Evolutionary conservation across 768 basidiomycete species (phyloP).

Genomic region (Rhizopogon vinicolor): DNA sequence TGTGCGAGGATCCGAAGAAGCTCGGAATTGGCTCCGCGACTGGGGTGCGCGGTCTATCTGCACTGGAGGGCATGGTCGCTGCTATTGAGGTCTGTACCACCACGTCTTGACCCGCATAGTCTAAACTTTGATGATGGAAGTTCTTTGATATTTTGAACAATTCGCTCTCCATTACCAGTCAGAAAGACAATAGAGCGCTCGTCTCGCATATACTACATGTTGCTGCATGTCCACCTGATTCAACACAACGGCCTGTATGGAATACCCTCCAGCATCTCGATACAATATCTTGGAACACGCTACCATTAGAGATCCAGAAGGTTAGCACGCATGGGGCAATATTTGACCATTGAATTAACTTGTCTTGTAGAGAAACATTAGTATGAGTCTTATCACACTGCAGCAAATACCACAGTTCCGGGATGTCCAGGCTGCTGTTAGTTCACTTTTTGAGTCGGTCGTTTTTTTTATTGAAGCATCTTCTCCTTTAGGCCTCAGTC

Average conservation of each 20-base stretch:
- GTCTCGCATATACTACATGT: constrained; percentile 56
- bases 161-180: constrained; percentile 11
- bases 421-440: constrained; percentile 47
- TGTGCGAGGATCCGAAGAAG: constrained; percentile 41
- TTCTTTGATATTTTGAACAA: constrained; percentile 32
- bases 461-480: neutral
- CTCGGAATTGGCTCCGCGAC: constrained; percentile 57
- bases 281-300: constrained; percentile 51
- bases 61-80: constrained; percentile 66
- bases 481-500: constrained; percentile 28
- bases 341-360: neutral
- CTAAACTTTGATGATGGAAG: constrained; percentile 37
- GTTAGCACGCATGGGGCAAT: constrained; percentile 25
- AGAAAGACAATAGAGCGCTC: constrained; percentile 23
- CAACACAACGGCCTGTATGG: constrained; percentile 46
- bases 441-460: constrained; percentile 11
- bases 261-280: constrained; percentile 49
- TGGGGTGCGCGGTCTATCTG: constrained; percentile 52
- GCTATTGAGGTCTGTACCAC: constrained; percentile 54
- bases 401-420: constrained; percentile 42
- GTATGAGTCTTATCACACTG: constrained; percentile 47
- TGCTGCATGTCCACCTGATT: constrained; percentile 53
- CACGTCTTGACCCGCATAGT: neutral
- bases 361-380: constrained; percentile 49
- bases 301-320: constrained; percentile 60